Evolutionary conservation across 1,284 basidiomycete species (phyloP).

Genomic region (Sanghuangporus weigelae): DNA sequence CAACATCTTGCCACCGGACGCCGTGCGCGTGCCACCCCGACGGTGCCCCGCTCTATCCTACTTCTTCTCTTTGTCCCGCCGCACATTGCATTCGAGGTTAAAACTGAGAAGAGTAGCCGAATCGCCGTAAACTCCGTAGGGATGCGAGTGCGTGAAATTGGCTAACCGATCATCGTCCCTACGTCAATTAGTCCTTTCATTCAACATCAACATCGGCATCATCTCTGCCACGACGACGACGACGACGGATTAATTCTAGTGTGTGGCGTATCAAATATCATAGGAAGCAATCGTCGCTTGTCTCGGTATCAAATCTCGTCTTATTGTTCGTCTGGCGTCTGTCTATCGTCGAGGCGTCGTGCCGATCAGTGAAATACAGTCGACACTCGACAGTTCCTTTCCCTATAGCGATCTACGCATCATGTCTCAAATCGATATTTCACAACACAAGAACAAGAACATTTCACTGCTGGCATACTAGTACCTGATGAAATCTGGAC

Average conservation of each 20-base stretch:
- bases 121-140: no score
- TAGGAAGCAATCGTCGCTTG: background rate
- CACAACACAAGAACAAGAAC: background rate
- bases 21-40: background rate
- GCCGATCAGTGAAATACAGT: background rate
- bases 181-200: background rate
- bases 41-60: no score
- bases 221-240: background rate
- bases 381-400: background rate
- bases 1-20: background rate
- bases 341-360: background rate
- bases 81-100: no score
- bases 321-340: background rate
- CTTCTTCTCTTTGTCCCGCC: no score
- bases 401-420: background rate
- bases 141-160: background rate
- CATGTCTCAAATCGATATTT: background rate
- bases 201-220: background rate
- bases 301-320: background rate
- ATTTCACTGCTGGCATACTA: background rate
- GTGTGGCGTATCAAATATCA: background rate
- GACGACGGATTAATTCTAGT: background rate
- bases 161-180: background rate
- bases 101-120: no score
- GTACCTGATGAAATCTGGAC: background rate